Evolutionary conservation across 2,329 filamentous ascomycete species (phyloP).

Genomic region (Nannizziopsis arthrosporioides): DNA sequence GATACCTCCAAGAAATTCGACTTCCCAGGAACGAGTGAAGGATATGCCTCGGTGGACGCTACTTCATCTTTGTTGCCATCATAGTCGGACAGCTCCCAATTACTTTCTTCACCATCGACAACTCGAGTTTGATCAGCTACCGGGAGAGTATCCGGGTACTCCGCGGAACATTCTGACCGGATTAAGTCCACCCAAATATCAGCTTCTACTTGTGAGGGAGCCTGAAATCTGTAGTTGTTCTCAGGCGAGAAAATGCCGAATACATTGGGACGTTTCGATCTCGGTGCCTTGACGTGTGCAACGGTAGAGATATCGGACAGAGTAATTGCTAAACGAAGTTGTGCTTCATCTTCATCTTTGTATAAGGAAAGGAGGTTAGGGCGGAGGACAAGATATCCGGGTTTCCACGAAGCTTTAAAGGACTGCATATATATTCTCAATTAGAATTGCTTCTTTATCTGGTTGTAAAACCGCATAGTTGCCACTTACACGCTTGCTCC

Average conservation of each 20-base stretch:
- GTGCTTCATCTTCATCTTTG: slow-evolving; percentile 80
- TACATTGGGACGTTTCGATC: slow-evolving; percentile 72
- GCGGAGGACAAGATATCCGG: slow-evolving; percentile 75
- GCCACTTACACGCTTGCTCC: slow-evolving; percentile 70
- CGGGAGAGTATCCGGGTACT: slow-evolving; percentile 28
- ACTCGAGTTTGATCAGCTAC: slow-evolving; percentile 32
- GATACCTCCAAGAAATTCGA: slow-evolving; percentile 40
- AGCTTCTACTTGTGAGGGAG: slow-evolving; percentile 58
- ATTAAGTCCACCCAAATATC: slow-evolving; percentile 79
- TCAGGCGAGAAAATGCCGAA: slow-evolving; percentile 89
- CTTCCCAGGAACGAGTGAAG: background rate
- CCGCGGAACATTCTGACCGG: slow-evolving; percentile 65
- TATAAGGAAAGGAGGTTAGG: slow-evolving; percentile 87
- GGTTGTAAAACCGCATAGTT: slow-evolving; percentile 11
- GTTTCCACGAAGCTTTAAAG: slow-evolving; percentile 68
- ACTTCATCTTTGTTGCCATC: slow-evolving; percentile 21
- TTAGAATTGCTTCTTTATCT: background rate
- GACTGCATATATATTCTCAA: slow-evolving; percentile 19
- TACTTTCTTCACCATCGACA: slow-evolving; percentile 25
- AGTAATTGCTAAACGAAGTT: slow-evolving; percentile 75
- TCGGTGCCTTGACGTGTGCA: slow-evolving; percentile 75
- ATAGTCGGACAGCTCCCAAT: slow-evolving; percentile 34
- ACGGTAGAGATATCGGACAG: slow-evolving; percentile 86
- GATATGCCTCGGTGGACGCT: slow-evolving; percentile 18
- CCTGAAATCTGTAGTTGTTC: slow-evolving; percentile 84